These are phyloP conservation scores for Calonectria montana DNA, from an alignment of 2,329 filamentous ascomycete genomes.

Conservation along the genomic window DNA sequence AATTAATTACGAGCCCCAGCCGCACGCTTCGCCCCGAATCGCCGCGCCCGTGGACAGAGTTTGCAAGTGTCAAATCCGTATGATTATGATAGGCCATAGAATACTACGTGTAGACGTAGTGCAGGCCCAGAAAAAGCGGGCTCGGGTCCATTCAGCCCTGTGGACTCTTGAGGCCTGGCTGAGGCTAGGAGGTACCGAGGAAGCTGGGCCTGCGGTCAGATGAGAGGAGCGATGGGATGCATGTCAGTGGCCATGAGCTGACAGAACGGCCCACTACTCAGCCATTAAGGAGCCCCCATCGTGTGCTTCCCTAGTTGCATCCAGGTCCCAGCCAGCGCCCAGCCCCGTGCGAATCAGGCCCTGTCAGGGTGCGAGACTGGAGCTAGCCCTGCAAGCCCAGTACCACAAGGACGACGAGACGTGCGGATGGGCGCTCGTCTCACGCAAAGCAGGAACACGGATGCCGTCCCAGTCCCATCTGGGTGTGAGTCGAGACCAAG, in stretches of 20 bases:
- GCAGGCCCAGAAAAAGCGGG: slow-evolving; percentile 9
- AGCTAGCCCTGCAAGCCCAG: slow-evolving; percentile 33
- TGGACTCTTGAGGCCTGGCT: slow-evolving; percentile 15
- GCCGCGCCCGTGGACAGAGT: slow-evolving; percentile 6
- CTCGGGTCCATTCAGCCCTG: slow-evolving; percentile 39
- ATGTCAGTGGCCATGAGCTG: slow-evolving; percentile 33
- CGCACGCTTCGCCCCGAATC: slow-evolving; percentile 2
- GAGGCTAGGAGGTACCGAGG: slow-evolving; percentile 2
- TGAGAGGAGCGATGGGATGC: slow-evolving; percentile 16
- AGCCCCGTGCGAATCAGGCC: slow-evolving; percentile 38
- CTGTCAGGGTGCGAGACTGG: not conserved
- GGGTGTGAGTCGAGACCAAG: slow-evolving; percentile 36
- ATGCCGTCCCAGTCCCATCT: not conserved
- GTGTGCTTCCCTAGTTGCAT: slow-evolving; percentile 34
- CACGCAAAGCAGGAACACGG: slow-evolving; percentile 33
- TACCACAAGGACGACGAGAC: slow-evolving; percentile 31
- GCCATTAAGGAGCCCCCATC: slow-evolving; percentile 32
- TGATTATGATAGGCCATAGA: not conserved
- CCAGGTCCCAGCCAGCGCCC: slow-evolving; percentile 31
- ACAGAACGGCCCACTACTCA: slow-evolving; percentile 27
- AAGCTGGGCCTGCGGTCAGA: slow-evolving; percentile 4
- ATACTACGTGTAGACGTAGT: not conserved
- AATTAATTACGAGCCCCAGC: slow-evolving; percentile 5
- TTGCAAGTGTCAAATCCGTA: slow-evolving; percentile 11
- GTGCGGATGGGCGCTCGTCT: slow-evolving; percentile 30